phyloP scores from a whole-genome alignment of 202 grass and related monocot genomes.

The Hordeum pubiflorum region DNA sequence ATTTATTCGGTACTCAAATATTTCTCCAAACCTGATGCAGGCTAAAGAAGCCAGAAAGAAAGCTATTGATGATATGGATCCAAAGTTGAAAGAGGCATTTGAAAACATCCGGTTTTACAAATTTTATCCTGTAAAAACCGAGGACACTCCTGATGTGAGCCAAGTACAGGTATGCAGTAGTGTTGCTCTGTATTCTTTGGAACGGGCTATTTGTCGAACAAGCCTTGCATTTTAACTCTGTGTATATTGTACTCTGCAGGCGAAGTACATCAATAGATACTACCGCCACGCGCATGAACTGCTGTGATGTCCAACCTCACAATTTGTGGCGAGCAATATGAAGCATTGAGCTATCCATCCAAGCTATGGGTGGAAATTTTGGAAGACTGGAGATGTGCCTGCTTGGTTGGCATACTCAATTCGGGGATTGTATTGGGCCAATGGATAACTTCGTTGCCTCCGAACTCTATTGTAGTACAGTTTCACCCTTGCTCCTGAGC shows the following conservation, averaged over 20 bases:
- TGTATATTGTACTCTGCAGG: slow-evolving; percentile 35
- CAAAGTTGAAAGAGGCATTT: slow-evolving; percentile 55
- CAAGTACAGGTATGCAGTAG: slow-evolving; percentile 42
- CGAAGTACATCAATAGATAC: slow-evolving; percentile 79
- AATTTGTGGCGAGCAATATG: background rate
- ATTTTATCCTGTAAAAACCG: slow-evolving; percentile 69
- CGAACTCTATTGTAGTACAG: slow-evolving; percentile 7
- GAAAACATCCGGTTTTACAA: slow-evolving; percentile 83
- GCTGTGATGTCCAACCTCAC: slow-evolving; percentile 36
- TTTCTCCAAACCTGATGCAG: slow-evolving; percentile 34
- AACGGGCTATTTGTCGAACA: background rate
- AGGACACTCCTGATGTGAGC: slow-evolving; percentile 53
- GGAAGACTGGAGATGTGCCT: background rate
- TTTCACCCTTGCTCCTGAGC: background rate
- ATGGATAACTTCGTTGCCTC: background rate
- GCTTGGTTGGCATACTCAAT: slow-evolving; percentile 1
- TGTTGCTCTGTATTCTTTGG: background rate
- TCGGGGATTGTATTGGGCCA: background rate
- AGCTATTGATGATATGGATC: slow-evolving; percentile 79
- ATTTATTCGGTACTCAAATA: slow-evolving; percentile 6
- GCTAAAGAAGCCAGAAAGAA: slow-evolving; percentile 76
- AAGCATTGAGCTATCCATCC: slow-evolving; percentile 17
- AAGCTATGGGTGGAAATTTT: slow-evolving; percentile 24
- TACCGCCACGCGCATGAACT: slow-evolving; percentile 66
- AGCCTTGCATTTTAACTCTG: background rate